Conservation (phyloP, 2,329 filamentous ascomycete species). For the Rutstroemia sydowiana region DNA sequence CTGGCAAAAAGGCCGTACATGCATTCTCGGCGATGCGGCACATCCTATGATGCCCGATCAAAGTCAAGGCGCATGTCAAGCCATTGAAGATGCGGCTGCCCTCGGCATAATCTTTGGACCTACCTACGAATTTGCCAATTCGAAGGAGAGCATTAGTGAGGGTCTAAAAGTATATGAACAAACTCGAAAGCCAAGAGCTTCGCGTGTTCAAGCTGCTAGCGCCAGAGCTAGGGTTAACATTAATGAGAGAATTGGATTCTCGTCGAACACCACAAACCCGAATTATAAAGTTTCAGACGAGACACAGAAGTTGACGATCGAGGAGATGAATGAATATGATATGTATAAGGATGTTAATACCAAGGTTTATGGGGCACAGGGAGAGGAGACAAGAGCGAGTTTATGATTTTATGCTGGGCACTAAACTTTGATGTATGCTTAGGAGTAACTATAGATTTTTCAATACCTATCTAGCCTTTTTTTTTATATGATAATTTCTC, state of each 20-base stretch:
- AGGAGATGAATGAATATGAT: conserved; percentile 60
- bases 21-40: conserved; percentile 57
- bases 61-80: conserved; percentile 51
- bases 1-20: conserved; percentile 42
- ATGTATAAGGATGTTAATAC: conserved; percentile 48
- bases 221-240: conserved; percentile 53
- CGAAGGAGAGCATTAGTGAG: conserved; percentile 33
- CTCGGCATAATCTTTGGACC: conserved; percentile 29
- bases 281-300: conserved; percentile 55
- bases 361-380: not conserved
- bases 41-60: conserved; percentile 65
- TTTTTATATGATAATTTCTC: not conserved
- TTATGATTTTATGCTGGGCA: not conserved
- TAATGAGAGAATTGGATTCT: conserved; percentile 43
- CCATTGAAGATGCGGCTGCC: conserved; percentile 33
- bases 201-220: conserved; percentile 47
- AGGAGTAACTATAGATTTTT: not conserved
- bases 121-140: conserved; percentile 3
- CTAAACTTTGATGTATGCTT: not conserved
- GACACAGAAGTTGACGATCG: conserved; percentile 54
- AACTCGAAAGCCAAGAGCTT: conserved; percentile 46
- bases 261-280: conserved; percentile 28
- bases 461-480: not conserved
- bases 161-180: conserved; percentile 36
- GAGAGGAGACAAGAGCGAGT: conserved; percentile 6